Evolutionary conservation across 208 protist genomes (phyloP).

Genomic region (Leptomonas seymouri): DNA sequence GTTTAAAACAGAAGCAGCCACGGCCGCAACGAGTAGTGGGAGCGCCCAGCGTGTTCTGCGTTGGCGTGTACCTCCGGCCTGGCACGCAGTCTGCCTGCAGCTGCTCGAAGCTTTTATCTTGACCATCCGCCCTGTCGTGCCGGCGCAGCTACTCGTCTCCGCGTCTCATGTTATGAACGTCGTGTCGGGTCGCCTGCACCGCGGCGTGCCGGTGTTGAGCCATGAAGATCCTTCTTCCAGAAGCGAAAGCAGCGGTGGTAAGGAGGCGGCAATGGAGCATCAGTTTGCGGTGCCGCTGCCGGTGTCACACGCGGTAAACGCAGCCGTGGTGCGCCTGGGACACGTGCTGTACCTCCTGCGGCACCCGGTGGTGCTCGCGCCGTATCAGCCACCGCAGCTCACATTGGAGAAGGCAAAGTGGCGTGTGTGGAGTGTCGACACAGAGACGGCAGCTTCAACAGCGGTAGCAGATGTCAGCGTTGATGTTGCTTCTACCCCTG

Average conservation of each 20-base stretch:
- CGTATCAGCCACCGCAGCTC: conserved; percentile 50
- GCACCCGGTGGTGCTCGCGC: conserved; percentile 53
- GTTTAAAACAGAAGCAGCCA: neutral
- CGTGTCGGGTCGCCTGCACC: conserved; percentile 34
- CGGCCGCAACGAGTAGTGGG: neutral
- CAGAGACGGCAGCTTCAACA: neutral
- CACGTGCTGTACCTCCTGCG: conserved; percentile 41
- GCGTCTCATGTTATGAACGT: conserved; percentile 14
- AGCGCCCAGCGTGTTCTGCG: conserved; percentile 5
- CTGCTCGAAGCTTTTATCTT: conserved; percentile 37
- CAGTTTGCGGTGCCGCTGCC: conserved; percentile 11
- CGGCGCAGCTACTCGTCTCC: conserved; percentile 34
- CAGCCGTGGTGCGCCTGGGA: conserved; percentile 38
- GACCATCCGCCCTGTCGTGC: conserved; percentile 20
- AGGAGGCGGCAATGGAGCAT: neutral
- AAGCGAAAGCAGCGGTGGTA: neutral
- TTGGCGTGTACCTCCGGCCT: conserved; percentile 38
- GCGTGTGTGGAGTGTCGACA: conserved; percentile 23
- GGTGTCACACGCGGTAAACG: conserved; percentile 27
- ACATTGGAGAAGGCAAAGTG: conserved; percentile 46
- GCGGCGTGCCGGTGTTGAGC: conserved; percentile 23
- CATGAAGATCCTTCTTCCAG: neutral
- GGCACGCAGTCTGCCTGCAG: conserved; percentile 31
- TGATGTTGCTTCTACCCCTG: neutral
- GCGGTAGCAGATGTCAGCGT: neutral